Evolutionary conservation across 345 rosid species (phyloP), one percentile per base, ranked within the genome.

Genomic region (Syzygium aromaticum): DNA sequence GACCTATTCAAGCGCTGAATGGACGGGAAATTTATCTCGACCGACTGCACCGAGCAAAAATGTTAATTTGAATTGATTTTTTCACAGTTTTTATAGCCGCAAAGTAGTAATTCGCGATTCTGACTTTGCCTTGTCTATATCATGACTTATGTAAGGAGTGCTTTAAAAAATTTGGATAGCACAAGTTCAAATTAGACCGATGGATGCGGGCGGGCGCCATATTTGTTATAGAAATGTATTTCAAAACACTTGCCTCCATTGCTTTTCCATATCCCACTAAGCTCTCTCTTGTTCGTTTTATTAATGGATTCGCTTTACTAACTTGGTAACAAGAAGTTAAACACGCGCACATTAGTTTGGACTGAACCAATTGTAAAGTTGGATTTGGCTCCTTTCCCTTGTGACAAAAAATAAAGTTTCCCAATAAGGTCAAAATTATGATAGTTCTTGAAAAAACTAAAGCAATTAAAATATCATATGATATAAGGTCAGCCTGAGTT

Each of bases 1-100:
- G 93, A 54, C 95, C 95, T 21, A 57, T 92, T 67, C 94, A 94
- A 56, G 87, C 91, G 14, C 89, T 90, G 12, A 87, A 94, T 57
- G 23, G 46, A 19, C 56, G 95, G 85, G 54, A 82, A 67, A 53
- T 90, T 27, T 30, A n/a, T 33, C 85, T 88, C 85, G 57, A 25
- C 25, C 9, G 21, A 59, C 16, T 15, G 7, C 30, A 12, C 64
- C 15, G 13, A 6, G 13, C 27, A 30, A 59, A 25, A 27, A 59
- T 16, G 64, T 59, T 30, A 11, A 27, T 59, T 59, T 59, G 64
- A 59, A 25, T 5, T 59, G 64, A 59, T 59, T 27, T 25, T 15
- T 57, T 5, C 30, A 59, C 28, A 25, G 27, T 59, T 15, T 27
- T 59, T 25, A 30, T 59, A 59, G 30, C 63, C 14, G 7, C 15